phyloP scores from a whole-genome alignment of 345 rosid genomes.

The Cardiospermum halicacabum region DNA sequence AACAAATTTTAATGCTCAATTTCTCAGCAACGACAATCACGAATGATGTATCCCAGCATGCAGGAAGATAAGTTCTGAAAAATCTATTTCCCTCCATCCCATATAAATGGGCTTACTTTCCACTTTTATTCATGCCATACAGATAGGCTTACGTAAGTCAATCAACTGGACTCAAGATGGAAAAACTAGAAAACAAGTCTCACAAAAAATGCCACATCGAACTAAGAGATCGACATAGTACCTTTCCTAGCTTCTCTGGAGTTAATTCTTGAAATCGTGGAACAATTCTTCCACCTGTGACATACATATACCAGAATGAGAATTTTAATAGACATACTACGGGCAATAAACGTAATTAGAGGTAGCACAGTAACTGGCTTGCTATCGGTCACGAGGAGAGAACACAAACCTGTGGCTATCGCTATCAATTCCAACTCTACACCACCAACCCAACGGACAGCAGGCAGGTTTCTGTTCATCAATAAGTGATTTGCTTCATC shows the following conservation, averaged over 20 bases:
- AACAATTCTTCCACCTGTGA: conserved; percentile 89
- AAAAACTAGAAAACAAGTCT: not conserved
- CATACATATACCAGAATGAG: conserved; percentile 14
- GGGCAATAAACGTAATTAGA: too few relatives aligned
- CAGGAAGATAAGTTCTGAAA: not conserved
- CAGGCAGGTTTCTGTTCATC: conserved; percentile 95
- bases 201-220: not conserved
- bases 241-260: conserved; percentile 90
- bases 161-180: not conserved
- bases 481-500: conserved; percentile 97
- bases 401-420: conserved; percentile 77
- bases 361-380: too few relatives aligned
- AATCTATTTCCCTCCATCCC: too few relatives aligned
- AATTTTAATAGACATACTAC: not conserved
- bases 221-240: conserved; percentile 18
- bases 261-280: conserved; percentile 98
- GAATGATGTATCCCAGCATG: not conserved
- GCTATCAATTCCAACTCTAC: conserved; percentile 98
- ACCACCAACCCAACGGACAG: conserved; percentile 99
- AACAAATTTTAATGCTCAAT: not conserved
- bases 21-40: not conserved
- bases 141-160: not conserved
- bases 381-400: conserved; percentile 5
- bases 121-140: too few relatives aligned
- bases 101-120: not conserved